phyloP scores from a whole-genome alignment of 768 basidiomycete genomes.

The Gymnopilus junonius region DNA sequence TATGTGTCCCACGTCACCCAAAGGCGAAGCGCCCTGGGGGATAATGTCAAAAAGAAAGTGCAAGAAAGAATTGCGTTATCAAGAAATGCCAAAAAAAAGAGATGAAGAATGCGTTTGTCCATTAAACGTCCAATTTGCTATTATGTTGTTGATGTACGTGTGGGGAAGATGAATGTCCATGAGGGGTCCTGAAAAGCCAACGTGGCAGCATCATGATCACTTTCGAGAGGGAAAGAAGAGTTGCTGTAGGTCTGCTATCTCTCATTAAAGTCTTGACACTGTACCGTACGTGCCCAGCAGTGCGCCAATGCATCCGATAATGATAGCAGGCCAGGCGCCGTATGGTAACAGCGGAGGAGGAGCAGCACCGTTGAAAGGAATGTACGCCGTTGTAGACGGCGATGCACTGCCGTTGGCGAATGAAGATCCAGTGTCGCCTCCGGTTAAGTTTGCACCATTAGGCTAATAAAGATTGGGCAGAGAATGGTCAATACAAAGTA shows the following conservation, averaged over 20 bases:
- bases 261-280: conserved; percentile 19
- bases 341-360: conserved; percentile 27
- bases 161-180: not conserved
- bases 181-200: not conserved
- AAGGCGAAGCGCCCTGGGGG: not conserved
- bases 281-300: conserved; percentile 38
- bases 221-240: not conserved
- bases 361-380: conserved; percentile 52
- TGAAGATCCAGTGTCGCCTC: conserved; percentile 53
- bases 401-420: conserved; percentile 23
- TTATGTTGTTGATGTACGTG: not conserved
- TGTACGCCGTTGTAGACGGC: conserved; percentile 38
- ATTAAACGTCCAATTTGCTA: not conserved
- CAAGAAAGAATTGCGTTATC: not conserved
- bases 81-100: not conserved
- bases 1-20: not conserved
- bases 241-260: not conserved
- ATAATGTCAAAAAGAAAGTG: not conserved
- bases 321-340: conserved; percentile 38
- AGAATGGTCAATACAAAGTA: not conserved
- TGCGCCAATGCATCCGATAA: conserved; percentile 40
- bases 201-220: not conserved
- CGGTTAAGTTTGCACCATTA: conserved; percentile 72
- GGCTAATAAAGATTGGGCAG: conserved; percentile 40
- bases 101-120: not conserved